Evolutionary conservation across 2,329 filamentous ascomycete genomes (phyloP), one percentile per base, ranked within the genome.

Genomic region (Xylariaceae sp.): DNA sequence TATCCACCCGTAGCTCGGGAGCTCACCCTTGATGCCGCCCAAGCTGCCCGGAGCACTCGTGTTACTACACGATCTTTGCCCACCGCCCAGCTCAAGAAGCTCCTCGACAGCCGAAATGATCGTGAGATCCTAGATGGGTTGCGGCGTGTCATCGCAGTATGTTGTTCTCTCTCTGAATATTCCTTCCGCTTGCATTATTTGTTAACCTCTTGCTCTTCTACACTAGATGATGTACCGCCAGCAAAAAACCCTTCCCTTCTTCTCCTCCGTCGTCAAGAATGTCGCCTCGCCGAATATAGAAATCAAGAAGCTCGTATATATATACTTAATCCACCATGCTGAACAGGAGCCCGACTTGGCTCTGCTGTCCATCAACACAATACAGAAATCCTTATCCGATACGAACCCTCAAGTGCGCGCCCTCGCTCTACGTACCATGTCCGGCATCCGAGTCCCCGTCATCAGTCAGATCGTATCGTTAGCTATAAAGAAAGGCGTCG

Each of bases 221-320:
- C 52, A 45, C 34, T 70, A 96, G 92, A 94, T 98, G 89, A 96
- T 96, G 87, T 98, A 97, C 78, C 87, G 87, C 66, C 87, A 90
- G 67, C 91, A 96, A 73, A 89, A 91, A 65, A 96, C 92, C 56
- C 82, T 96, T 2, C 88, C 91, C 19, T 96, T 94, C 82, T 99
- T 99, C 81, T 96, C 94, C n/a, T 90, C 92, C 21, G 90, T 99
- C 53, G 92, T 99, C 74, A 99, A 99, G 79, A 99, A 98, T 68
- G 92, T 97, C 58, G 94, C 94, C 24, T 96, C 91, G 33, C 90
- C 93, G 12, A 96, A 92, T 69, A 83, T 97, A 68, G 92, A 96
- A 70, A 93, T 98, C 75, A 96, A 97, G 78, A 98, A 98, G 75
- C 87, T 99, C 53, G 95, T 99, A 61, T 99, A 99, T 80, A 96